Conservation (phyloP, 225 moss, liverwort and hornwort genomes). For the Physcomitrellopsis africana region DNA sequence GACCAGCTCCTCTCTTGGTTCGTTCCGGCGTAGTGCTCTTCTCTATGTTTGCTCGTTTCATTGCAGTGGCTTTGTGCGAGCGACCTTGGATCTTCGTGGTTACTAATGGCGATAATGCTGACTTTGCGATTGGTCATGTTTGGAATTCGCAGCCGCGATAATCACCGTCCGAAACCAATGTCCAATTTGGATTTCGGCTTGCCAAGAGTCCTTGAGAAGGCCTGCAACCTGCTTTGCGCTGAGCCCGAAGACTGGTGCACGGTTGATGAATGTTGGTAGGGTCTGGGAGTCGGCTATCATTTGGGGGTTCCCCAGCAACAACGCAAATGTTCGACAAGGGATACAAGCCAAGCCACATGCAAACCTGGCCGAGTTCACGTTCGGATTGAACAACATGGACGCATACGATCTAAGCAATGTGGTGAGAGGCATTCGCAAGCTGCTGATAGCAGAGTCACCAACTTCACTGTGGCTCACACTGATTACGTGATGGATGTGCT, state of each 20-base stretch:
- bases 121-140: too few relatives aligned
- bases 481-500: too few relatives aligned
- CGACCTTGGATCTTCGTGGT: too few relatives aligned
- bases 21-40: too few relatives aligned
- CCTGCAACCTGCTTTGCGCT: neutral
- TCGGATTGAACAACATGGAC: neutral
- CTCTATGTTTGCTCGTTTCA: too few relatives aligned
- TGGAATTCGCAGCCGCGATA: constrained; percentile 12
- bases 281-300: constrained; percentile 11
- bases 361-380: constrained; percentile 24
- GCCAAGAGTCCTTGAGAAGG: neutral
- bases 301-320: constrained; percentile 17
- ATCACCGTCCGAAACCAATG: constrained; percentile 28
- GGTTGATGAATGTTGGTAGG: neutral
- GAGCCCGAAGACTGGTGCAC: neutral
- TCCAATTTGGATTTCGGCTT: neutral
- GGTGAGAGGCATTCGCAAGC: neutral
- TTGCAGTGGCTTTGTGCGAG: too few relatives aligned
- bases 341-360: constrained; percentile 26
- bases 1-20: too few relatives aligned
- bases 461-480: neutral
- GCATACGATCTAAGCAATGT: constrained; percentile 31
- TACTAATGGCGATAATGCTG: too few relatives aligned
- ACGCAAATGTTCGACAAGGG: accelerated
- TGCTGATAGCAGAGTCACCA: neutral